Conservation (phyloP, 2,329 filamentous ascomycete species). For the Nannizzia gypsea region DNA sequence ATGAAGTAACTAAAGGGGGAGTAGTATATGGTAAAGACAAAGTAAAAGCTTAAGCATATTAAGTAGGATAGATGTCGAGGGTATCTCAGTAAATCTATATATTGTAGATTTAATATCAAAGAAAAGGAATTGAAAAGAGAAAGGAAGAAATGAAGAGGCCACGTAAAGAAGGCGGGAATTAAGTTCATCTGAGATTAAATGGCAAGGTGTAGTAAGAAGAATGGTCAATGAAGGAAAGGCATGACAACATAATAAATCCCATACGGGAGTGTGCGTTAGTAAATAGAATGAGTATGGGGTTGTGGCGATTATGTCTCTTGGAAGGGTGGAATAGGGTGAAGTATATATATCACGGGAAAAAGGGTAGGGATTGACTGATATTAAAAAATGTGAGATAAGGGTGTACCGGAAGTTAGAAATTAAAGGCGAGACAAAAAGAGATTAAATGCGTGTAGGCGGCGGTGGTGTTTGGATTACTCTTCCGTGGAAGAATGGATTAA, state of each 20-base stretch:
- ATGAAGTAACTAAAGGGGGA: not conserved
- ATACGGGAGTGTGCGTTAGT: slow-evolving; percentile 4
- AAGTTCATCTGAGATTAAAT: slow-evolving; percentile 1
- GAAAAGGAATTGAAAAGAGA: not conserved
- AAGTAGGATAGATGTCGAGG: not conserved
- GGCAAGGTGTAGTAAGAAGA: not conserved
- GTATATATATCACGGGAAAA: not conserved
- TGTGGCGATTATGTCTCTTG: not conserved
- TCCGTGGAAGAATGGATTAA: not conserved
- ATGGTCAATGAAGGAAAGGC: not conserved
- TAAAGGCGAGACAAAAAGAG: not conserved
- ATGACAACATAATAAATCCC: not conserved
- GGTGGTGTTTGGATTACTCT: not conserved
- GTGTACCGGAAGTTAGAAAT: not conserved
- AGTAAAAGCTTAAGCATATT: not conserved
- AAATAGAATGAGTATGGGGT: not conserved
- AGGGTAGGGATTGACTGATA: not conserved
- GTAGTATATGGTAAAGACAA: not conserved
- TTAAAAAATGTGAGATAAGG: not conserved
- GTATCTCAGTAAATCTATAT: not conserved
- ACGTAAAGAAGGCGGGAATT: not conserved
- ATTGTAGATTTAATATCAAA: not conserved
- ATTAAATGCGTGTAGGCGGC: not conserved
- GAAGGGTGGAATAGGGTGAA: not conserved
- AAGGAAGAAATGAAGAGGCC: not conserved